Evolutionary conservation across 2,329 filamentous ascomycete species (phyloP), one percentile per base, ranked within the genome.

Genomic region (Talaromyces albobiverticillius): DNA sequence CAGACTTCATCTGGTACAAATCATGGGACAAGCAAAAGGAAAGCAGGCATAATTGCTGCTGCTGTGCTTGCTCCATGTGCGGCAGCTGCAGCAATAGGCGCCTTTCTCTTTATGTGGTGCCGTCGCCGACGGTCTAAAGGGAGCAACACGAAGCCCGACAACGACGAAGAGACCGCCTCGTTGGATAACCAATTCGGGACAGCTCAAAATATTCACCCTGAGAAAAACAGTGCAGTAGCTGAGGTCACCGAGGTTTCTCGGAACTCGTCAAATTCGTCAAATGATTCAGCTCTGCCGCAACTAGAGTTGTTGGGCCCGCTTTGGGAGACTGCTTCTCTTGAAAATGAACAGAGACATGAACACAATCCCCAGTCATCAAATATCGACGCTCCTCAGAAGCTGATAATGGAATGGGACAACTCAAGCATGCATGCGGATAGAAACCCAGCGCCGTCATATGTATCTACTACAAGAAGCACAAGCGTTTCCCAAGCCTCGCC

Each of bases 11-110:
- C 57, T 6, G 59, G 57, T 8, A 51, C 57, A 26, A 49, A 57
- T 38, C 32, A 54, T 8, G 58, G 48, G n/a, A 56, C 48, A 10
- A 59, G 62, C 34, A 59, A 59, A 32, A 66, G 62, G 49, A 72
- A 70, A 59, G 68, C 68, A 38, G 67, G 67, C 3, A 67, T 72
- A n/a, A 71, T 72, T 38, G 68, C 65, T 2, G 66, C 71, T 41
- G 65, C 68, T 4, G 63, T 73, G 2, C 61, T 72, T 18, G 61
- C 71, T n/a, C 70, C 70, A 2, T 46, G 68, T 6, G 69, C 63
- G 9, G 60, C 67, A 11, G 52, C 70, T 10, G 54, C 64, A 20
- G 66, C 63, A 38, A 36, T 61, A 26, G 50, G 67, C 7, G 60
- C 69, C 31, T 56, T 72, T 8, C 67, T 72, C 52, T 70, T 64